A percentile compares a stretch with the other conserved stretches of the same genome.
Conservation (phyloP, 2,329 filamentous ascomycete species). For the Chrysoporthe austroafricana region DNA sequence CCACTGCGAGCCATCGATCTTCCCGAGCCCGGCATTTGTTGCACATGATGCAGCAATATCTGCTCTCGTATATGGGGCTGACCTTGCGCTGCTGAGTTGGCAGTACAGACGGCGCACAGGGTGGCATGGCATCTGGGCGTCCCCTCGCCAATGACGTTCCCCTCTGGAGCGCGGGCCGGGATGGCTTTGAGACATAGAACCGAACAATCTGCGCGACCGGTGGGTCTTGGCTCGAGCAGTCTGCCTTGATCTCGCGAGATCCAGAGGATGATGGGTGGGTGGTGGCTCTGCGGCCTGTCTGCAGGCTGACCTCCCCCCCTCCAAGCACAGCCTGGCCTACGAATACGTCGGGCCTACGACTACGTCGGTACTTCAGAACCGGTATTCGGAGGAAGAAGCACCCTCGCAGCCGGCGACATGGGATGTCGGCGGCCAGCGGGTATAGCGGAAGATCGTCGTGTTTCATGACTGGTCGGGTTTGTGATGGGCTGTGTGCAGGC, state of each 20-base stretch:
- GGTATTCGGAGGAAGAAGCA: not conserved
- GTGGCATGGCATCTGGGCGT: constrained; percentile 1
- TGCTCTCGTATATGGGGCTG: constrained; percentile 8
- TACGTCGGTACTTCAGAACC: not conserved
- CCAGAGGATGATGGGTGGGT: not conserved
- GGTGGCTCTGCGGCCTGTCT: not conserved
- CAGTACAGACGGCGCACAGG: constrained; percentile 1
- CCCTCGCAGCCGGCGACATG: not conserved
- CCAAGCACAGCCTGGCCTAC: no score
- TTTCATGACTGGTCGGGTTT: constrained; percentile 24
- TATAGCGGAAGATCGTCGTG: constrained; percentile 5
- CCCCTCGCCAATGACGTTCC: not conserved
- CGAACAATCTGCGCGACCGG: not conserved
- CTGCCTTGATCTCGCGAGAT: not conserved
- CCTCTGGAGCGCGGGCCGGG: not conserved
- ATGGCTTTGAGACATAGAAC: not conserved
- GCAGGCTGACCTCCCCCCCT: not conserved
- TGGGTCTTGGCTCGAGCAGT: not conserved
- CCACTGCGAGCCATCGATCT: constrained; percentile 22
- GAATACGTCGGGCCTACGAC: not conserved
- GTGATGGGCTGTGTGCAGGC: not conserved
- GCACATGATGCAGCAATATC: constrained; percentile 14
- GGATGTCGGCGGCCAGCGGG: constrained; percentile 14
- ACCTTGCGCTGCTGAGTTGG: constrained; percentile 13
- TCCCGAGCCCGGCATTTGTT: constrained; percentile 18